Percentiles rank a stretch among this genome's conserved stretches.
phyloP scores from a whole-genome alignment of 352 stramenopile genomes.

The Blastocystis sp. region DNA sequence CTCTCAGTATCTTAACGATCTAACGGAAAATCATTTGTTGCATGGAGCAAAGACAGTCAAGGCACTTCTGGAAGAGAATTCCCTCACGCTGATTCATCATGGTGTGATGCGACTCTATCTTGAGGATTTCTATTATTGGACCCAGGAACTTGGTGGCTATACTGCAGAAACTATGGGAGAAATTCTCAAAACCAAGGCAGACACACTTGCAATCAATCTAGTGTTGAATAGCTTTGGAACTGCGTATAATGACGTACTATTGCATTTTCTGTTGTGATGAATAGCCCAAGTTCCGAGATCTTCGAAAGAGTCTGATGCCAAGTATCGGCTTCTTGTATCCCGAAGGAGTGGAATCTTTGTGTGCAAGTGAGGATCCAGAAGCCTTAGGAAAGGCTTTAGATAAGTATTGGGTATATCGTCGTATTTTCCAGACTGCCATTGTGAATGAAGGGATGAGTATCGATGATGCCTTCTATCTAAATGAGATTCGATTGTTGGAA shows the following conservation, averaged over 20 bases:
- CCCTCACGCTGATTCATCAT: constrained; percentile 98
- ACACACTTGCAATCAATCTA: constrained; percentile 97
- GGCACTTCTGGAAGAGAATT: constrained; percentile 93
- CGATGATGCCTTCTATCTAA: constrained; percentile 97
- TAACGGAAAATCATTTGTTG: constrained; percentile 68
- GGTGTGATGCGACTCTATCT: constrained; percentile 94
- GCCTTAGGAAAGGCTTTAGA: constrained; percentile 78
- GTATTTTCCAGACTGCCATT: constrained; percentile 87
- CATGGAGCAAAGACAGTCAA: constrained; percentile 70
- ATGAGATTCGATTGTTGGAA: constrained; percentile 92
- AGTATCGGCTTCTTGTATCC: constrained; percentile 93
- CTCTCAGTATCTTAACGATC: constrained; percentile 79
- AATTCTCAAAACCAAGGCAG: constrained; percentile 83
- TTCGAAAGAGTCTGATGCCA: constrained; percentile 91
- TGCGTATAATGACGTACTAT: constrained; percentile 75
- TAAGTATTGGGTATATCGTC: constrained; percentile 86
- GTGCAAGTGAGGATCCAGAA: constrained; percentile 83
- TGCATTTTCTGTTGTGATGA: background rate
- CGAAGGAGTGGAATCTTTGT: constrained; percentile 83
- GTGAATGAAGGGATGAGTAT: constrained; percentile 83
- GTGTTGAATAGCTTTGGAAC: constrained; percentile 95
- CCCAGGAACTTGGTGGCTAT: constrained; percentile 84
- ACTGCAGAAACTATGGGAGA: constrained; percentile 92
- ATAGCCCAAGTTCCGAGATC: constrained; percentile 74
- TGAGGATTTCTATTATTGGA: constrained; percentile 87